A percentile compares a stretch with the other conserved stretches of the same genome.
phyloP scores from a whole-genome alignment of 2,329 filamentous ascomycete species.

The Cladosporium halotolerans region DNA sequence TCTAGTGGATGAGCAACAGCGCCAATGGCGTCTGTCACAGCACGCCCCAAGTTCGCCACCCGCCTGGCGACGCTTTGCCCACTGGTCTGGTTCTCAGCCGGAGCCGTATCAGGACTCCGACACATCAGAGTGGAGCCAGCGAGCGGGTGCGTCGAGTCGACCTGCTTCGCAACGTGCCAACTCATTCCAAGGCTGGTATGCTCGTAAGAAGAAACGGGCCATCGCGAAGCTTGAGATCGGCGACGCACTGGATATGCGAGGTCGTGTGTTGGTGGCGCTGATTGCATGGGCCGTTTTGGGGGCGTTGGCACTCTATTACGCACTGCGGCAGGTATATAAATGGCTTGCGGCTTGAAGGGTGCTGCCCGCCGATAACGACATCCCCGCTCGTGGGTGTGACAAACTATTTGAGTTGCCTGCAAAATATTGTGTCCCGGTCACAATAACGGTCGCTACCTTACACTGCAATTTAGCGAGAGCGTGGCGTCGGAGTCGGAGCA shows the following conservation, averaged over 20 bases:
- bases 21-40: constrained; percentile 39
- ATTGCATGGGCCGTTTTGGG: constrained; percentile 30
- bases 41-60: constrained; percentile 29
- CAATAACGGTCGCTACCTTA: not conserved
- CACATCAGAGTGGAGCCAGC: constrained; percentile 23
- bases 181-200: constrained; percentile 29
- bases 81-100: constrained; percentile 31
- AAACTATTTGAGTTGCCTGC: constrained; percentile 2
- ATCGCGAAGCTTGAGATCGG: constrained; percentile 56
- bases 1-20: constrained; percentile 55
- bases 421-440: not conserved
- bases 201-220: constrained; percentile 44
- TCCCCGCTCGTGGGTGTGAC: not conserved
- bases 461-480: not conserved
- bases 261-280: constrained; percentile 48
- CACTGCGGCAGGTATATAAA: constrained; percentile 17
- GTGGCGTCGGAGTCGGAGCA: not conserved
- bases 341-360: constrained; percentile 15
- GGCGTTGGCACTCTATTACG: constrained; percentile 16
- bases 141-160: not conserved
- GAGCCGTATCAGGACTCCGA: constrained; percentile 40
- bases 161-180: not conserved
- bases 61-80: constrained; percentile 32
- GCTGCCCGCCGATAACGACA: not conserved
- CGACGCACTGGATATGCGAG: constrained; percentile 57